Conservation (phyloP, 2,329 filamentous ascomycete genomes). For the Stemphylium vesicarium region DNA sequence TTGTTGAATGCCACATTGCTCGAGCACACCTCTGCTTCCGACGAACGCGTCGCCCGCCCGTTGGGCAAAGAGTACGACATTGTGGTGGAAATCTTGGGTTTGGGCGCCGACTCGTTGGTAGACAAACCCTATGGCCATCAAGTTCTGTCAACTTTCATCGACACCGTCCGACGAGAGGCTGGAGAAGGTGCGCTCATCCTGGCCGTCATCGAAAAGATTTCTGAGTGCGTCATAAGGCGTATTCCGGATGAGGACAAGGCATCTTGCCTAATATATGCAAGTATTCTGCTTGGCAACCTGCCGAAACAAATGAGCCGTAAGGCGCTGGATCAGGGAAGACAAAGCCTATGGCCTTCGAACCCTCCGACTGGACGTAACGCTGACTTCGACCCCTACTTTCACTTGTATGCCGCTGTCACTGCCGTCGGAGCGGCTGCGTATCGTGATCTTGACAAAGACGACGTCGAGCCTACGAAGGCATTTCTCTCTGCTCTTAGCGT, state of each 20-base stretch:
- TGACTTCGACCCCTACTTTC: conserved; percentile 66
- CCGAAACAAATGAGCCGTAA: conserved; percentile 53
- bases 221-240: conserved; percentile 50
- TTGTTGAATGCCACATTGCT: conserved; percentile 33
- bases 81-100: conserved; percentile 69
- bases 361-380: conserved; percentile 41
- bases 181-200: conserved; percentile 72
- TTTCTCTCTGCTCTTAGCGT: conserved; percentile 62
- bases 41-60: conserved; percentile 44
- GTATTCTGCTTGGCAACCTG: conserved; percentile 45
- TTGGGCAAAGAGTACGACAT: conserved; percentile 74
- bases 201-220: conserved; percentile 73
- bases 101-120: conserved; percentile 56
- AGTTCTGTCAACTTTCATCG: conserved; percentile 64
- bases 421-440: conserved; percentile 64
- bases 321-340: conserved; percentile 66
- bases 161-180: conserved; percentile 64
- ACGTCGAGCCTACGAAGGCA: conserved; percentile 49
- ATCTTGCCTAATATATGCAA: conserved; percentile 36
- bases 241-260: conserved; percentile 26
- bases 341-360: conserved; percentile 69
- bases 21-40: conserved; percentile 27
- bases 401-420: conserved; percentile 68
- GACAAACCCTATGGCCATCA: conserved; percentile 24
- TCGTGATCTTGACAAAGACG: conserved; percentile 46